Evolutionary conservation across 2,329 filamentous ascomycete genomes (phyloP).

Genomic region (Fusarium nanum): DNA sequence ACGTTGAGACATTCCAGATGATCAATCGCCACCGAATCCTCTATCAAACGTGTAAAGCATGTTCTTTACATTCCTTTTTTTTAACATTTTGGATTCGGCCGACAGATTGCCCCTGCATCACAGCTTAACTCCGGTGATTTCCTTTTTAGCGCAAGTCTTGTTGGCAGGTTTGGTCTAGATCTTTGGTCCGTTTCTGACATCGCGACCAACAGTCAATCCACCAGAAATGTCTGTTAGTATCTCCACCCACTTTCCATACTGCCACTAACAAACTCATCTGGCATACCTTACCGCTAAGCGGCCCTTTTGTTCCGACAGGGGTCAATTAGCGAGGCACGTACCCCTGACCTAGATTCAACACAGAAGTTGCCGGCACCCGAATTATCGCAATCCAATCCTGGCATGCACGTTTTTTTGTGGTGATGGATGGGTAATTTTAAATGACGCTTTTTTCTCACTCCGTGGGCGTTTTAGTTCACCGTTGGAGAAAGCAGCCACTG

Average conservation of each 20-base stretch:
- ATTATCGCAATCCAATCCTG: neutral
- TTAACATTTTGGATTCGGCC: neutral
- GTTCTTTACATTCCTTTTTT: too few relatives aligned
- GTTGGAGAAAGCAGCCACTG: slow-evolving; percentile 7
- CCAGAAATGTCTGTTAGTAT: neutral
- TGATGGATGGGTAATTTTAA: slow-evolving; percentile 12
- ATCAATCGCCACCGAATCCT: too few relatives aligned
- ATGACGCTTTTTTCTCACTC: neutral
- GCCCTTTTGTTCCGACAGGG: slow-evolving; percentile 33
- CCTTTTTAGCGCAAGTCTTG: slow-evolving; percentile 20
- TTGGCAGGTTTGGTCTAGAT: slow-evolving; percentile 22
- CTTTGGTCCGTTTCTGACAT: neutral
- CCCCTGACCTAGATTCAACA: slow-evolving; percentile 29
- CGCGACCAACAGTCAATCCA: neutral
- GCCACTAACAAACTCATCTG: slow-evolving; percentile 9
- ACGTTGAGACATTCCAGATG: neutral
- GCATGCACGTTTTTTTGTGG: slow-evolving; percentile 5
- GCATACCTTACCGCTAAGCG: slow-evolving; percentile 1
- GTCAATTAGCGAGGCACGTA: neutral
- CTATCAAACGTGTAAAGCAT: too few relatives aligned
- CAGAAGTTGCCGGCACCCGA: slow-evolving; percentile 20
- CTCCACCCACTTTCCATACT: fast-evolving
- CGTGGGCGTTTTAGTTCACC: neutral
- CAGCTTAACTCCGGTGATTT: slow-evolving; percentile 31
- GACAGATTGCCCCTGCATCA: slow-evolving; percentile 1